Base-by-base conservation (phyloP, 495 filamentous ascomycete genomes). In the Penicillium chermesinum region DNA sequence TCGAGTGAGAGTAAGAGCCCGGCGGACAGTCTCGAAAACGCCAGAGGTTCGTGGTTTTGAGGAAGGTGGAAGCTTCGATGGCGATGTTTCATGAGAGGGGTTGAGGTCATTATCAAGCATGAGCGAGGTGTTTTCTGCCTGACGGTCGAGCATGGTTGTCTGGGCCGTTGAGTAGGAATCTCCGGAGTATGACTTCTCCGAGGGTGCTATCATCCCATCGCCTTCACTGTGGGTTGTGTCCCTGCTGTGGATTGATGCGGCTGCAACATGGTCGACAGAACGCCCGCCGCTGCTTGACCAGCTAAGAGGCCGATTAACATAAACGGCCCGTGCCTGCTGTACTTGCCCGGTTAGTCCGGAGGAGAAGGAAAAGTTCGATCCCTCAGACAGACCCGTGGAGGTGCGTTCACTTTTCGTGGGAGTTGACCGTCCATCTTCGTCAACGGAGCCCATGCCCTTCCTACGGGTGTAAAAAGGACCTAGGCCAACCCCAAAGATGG, bases 141-240 rank as follows among this genome's bases (percentile, higher is more conserved):
- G 85, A 9, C 84, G 70, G 14, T 76, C 72, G 1, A 73, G 69
- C 49, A 87, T 79, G 15, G 74, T 77, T 13, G 80, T 80, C 14
- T 75, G 73, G 6, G 85, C 86, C 0, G 87, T 89, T 32, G 75
- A 80, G 60, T 84, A 89, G 40, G 78, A 84, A 18, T 81, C 81
- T n/a, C 77, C 58, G 33, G 71, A 69, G 10, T 60, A 59, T n/a
- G 65, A 66, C 17, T 71, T 68, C 12, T 70, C 70, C 7, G 59
- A 59, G 2, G 61, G 53, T 6, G 59, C 47, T 13, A 52, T 44
- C 14, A 58, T 40, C 14, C 54, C 56, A 39, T 67, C 60, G 4
- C 46, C 40, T n/a, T 63, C 59, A 42, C 54, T 62, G 19, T 60
- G 55, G 16, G 52, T 43, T 25, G 48, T 49, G 15, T 63, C 58